Conservation (phyloP, 306 rosid species). For the Cicer pinnatifidum region DNA sequence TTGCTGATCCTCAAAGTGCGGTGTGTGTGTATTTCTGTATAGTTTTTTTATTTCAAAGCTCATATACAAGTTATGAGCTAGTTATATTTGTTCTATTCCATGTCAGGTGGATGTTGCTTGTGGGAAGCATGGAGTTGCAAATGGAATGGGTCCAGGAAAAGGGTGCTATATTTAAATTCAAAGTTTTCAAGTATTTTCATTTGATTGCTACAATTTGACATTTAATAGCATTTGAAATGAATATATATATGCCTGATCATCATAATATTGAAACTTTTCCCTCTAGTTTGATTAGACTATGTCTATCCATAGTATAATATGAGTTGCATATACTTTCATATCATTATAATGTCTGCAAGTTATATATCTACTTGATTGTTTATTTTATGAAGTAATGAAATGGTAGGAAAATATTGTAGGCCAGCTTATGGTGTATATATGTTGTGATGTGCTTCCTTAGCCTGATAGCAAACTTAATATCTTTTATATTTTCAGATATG, state of each 20-base stretch:
- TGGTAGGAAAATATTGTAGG: background rate
- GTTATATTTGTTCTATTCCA: conserved; percentile 25
- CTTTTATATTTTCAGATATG: conserved; percentile 64
- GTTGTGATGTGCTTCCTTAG: conserved; percentile 27
- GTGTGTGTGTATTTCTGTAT: conserved; percentile 68
- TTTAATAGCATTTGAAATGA: conserved; percentile 35
- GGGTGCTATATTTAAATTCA: conserved; percentile 60
- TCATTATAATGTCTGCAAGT: background rate
- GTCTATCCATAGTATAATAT: background rate
- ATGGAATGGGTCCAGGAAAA: conserved; percentile 85
- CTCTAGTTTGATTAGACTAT: conserved; percentile 25
- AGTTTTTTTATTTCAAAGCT: conserved; percentile 1
- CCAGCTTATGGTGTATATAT: background rate
- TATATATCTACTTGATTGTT: background rate
- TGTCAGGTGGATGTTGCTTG: conserved; percentile 82
- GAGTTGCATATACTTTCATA: conserved; percentile 19
- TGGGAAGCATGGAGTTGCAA: conserved; percentile 79
- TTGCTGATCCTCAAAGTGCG: conserved; percentile 95
- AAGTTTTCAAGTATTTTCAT: background rate
- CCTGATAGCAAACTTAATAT: conserved; percentile 32
- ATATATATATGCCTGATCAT: conserved; percentile 5
- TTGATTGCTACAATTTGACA: conserved; percentile 25
- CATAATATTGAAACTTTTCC: background rate
- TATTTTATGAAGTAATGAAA: conserved; percentile 15
- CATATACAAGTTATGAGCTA: conserved; percentile 24